Evolutionary conservation across 2,329 filamentous ascomycete genomes (phyloP), one percentile per base, ranked within the genome.

Genomic region (Colletotrichum sp.): DNA sequence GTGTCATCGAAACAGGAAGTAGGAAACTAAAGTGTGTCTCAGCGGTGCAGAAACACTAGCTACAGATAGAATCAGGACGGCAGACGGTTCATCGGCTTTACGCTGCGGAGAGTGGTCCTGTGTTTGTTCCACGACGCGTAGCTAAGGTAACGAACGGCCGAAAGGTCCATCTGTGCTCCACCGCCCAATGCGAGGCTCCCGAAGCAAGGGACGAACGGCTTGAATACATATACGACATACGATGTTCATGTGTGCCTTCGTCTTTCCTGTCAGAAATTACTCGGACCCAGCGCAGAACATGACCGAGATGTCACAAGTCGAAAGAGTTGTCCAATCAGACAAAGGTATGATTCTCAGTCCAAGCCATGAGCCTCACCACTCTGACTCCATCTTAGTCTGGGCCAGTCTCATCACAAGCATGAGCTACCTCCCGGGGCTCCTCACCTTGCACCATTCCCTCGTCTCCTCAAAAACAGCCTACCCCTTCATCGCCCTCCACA

Each of bases 231-330:
- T 21, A 21, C 43, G 12, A 13, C 43, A 52, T 21, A 21, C 12
- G 6, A 21, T 52, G 43, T 3, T 13, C 43, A 13, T 13, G 2
- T 13, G 6, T 21, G n/a, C n/a, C 0, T 52, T 21, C n/a, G 0
- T 52, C n/a, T 21, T 52, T 4, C 0, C 3, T 3, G n/a, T 13
- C n/a, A 21, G n/a, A 21, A 0, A 52, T 7, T 21, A 13, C n/a
- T 21, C 43, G 4, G 4, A 3, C 10, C 43, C 12, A 9, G 10
- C 0, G n/a, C 43, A 2, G 6, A 13, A 7, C 10, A 21, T 48
- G 18, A 21, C 10, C 4, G n/a, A 48, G 7, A 48, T 13, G 10
- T 21, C 10, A 21, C 10, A 52, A 21, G 10, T 21, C 43, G 6
- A 7, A 6, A 12, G 10, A 4, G 26, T 60, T 7, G 57, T 60